Conservation (phyloP, 345 rosid species). For the Brassica napus region DNA sequence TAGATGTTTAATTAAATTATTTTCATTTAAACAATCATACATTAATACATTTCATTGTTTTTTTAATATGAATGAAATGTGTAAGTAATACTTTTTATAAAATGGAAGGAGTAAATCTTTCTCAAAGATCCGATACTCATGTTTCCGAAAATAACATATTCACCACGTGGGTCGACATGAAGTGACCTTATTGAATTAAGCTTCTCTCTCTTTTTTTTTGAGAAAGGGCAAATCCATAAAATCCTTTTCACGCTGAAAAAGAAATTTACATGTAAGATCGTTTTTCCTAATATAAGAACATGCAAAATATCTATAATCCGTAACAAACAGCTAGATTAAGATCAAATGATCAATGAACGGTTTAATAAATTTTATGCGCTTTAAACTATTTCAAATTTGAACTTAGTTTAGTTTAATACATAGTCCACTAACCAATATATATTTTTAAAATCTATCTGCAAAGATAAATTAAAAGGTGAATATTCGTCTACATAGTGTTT, state of each 20-base stretch:
- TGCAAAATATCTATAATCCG: not conserved
- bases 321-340: not conserved
- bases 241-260: not conserved
- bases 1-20: no score
- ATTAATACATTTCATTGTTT: no score
- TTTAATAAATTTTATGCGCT: not conserved
- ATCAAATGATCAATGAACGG: not conserved
- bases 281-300: not conserved
- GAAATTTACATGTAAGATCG: not conserved
- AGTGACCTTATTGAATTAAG: not conserved
- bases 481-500: not conserved
- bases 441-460: not conserved
- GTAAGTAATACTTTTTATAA: no score
- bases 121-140: constrained; percentile 10
- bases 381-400: not conserved
- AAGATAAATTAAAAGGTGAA: not conserved
- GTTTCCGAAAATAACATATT: not conserved
- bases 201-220: not conserved
- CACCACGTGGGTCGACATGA: constrained; percentile 20
- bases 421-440: not conserved
- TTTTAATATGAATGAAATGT: no score
- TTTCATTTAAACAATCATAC: no score
- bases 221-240: not conserved
- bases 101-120: not conserved
- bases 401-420: not conserved